Base-by-base conservation (phyloP, 148 eudicot species). In the Chenopodium quinoa region DNA sequence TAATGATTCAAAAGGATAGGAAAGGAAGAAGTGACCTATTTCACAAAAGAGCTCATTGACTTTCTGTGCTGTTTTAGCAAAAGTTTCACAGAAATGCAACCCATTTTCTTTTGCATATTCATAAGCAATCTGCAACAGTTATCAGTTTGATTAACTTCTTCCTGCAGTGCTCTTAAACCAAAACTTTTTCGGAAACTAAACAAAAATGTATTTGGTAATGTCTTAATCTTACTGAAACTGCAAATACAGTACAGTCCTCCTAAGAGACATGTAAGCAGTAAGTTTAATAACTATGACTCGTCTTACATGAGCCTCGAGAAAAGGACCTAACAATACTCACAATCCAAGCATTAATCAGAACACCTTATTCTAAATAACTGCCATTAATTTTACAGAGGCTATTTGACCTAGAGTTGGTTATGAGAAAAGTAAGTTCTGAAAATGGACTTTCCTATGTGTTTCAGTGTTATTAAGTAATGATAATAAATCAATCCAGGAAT, bases 61-160 rank as follows among this genome's bases (percentile, higher is more conserved):
- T 77, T 92, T 92, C 47, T 87, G 87, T 37, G 94, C 92, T 58
- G 94, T 87, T 80, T 90, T 92, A 20, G 92, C 97, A 62, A 92
- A 92, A 68, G 94, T 85, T 86, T 91, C 92, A 40, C 86, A 84
- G 87, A 88, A 91, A 68, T 84, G 83, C 82, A 93, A 82, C 37
- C 91, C 90, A 82, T 90, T 91, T 47, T 93, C 94, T 34, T 85
- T 80, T 7, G 94, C 93, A 86, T 87, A 92, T 79, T 88, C 89
- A 78, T 90, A 89, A 65, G 91, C 92, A 23, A 80, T 86, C 95
- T 92, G 86, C 87, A 82, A 73, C 22, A 48, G 37, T 12, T 29
- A 37, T 67, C 19, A 63, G 37, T 82, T 9, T 44, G 23, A 29
- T 71, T 22, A 77, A 29, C 52, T 65, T 58, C 71, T 40, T 73